A percentile compares a stretch with the other conserved stretches of the same genome.
Evolutionary conservation across 2,329 filamentous ascomycete species (phyloP).

Genomic region (Claviceps digitariae): DNA sequence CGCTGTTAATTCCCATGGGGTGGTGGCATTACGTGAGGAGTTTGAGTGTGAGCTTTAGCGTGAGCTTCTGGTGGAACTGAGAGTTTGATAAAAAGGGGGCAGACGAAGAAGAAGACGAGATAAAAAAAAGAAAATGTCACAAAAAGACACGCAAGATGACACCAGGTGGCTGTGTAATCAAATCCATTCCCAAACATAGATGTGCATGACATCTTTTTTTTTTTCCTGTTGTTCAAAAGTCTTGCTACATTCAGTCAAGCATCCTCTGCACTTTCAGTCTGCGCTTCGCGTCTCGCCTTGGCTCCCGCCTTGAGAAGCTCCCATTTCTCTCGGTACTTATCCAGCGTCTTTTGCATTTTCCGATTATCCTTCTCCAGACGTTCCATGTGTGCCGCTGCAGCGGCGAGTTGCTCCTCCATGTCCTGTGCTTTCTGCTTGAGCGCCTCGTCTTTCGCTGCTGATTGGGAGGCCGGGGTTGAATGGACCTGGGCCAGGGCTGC

Average conservation of each 20-base stretch:
- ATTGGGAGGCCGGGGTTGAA: no score
- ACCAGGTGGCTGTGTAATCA: no score
- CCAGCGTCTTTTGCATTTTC: conserved; percentile 41
- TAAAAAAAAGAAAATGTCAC: no score
- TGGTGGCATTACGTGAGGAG: conserved; percentile 98
- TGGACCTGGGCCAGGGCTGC: conserved; percentile 11
- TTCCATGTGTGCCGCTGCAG: conserved; percentile 46
- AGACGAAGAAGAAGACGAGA: no score
- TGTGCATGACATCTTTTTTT: no score
- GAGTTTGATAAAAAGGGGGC: background rate
- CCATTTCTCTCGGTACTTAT: conserved; percentile 48
- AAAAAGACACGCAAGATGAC: no score
- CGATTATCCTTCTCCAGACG: conserved; percentile 49
- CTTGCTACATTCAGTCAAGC: conserved; percentile 4
- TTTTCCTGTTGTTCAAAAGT: no score
- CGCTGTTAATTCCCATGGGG: conserved; percentile 76
- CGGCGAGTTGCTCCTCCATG: conserved; percentile 52
- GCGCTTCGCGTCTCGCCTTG: conserved; percentile 35
- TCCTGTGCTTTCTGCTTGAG: conserved; percentile 42
- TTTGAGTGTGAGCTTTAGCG: conserved; percentile 76
- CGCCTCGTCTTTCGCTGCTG: conserved; percentile 17
- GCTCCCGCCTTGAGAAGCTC: conserved; percentile 47
- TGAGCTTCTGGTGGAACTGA: conserved; percentile 90
- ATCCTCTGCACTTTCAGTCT: conserved; percentile 22
- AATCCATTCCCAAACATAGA: no score